Percentiles rank a stretch among this genome's conserved stretches.
Evolutionary conservation across 2,329 filamentous ascomycete genomes (phyloP).

Genomic region (Sphaerostilbella broomeana): DNA sequence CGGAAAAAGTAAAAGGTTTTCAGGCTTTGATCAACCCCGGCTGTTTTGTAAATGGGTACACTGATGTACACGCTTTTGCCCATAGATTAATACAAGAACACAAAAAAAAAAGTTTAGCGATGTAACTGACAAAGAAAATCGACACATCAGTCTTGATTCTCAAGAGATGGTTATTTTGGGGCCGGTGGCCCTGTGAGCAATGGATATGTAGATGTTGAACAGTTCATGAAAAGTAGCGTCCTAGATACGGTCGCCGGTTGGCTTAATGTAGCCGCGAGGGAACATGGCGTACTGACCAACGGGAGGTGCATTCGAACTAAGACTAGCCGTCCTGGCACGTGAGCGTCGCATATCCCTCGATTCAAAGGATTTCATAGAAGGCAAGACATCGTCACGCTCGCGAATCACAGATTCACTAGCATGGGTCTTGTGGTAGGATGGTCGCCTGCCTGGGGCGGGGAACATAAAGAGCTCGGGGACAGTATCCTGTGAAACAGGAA

Average conservation of each 20-base stretch:
- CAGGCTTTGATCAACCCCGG: too few relatives aligned
- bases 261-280: conserved; percentile 31
- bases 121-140: conserved; percentile 2
- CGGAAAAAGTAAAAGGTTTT: too few relatives aligned
- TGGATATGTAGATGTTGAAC: too few relatives aligned
- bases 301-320: conserved; percentile 36
- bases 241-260: conserved; percentile 28
- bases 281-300: conserved; percentile 43
- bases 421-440: conserved; percentile 29
- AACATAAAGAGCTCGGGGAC: conserved; percentile 31
- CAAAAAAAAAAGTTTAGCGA: conserved; percentile 4
- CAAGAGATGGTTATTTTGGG: not conserved
- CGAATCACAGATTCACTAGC: conserved; percentile 32
- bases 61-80: not conserved
- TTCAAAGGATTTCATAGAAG: conserved; percentile 1
- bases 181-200: too few relatives aligned
- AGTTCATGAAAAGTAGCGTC: too few relatives aligned
- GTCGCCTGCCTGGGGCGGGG: conserved; percentile 20
- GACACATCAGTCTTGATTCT: not conserved
- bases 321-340: conserved; percentile 41
- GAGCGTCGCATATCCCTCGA: conserved; percentile 25
- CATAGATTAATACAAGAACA: not conserved
- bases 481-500: conserved; percentile 22
- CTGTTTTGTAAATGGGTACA: not conserved
- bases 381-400: conserved; percentile 24